Evolutionary conservation across 179 eudicot species (phyloP), one percentile per base, ranked within the genome.

Genomic region (Actinidia chinensis): DNA sequence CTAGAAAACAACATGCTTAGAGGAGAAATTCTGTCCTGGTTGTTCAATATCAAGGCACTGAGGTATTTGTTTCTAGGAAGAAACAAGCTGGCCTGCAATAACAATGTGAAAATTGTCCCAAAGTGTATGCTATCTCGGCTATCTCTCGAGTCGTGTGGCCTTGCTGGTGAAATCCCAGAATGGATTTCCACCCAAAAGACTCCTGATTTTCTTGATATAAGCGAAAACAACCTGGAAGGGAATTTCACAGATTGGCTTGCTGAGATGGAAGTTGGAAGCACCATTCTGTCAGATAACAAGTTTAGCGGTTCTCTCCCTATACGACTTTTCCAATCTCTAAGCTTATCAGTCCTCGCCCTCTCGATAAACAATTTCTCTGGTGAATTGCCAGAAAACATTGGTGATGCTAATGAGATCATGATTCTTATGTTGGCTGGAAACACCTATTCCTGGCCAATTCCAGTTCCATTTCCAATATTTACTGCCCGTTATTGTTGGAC

Each of bases 331-430:
- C 72, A 77, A 65, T 88, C 91, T 46, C 60, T 68, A 33, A 88
- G 85, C 69, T 72, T 90, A 67, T 82, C 90, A 1, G 77, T 90
- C 25, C 51, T 90, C 42, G 83, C 83, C 28, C 80, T 90, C 8
- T 85, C 89, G 3, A 63, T 91, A 52, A 90, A 88, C 85, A 84
- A 84, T 46, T 88, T 90, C 78, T 85, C 88, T 7, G 93, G 93
- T 12, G 82, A 82, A 61, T 66, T 90, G 77, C 93, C 93, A 0
- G 50, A 84, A 59, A 90, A 80, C 58, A 84, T 88, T 1, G 93
- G 91, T 42, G 84, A 85, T 12, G 87, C 90, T 59, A 85, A 22
- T 11, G 78, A 25, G 52, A 80, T 84, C 40, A 85, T 90, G 89
- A 79, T 90, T 10, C 86, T 90, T 58, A 86, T 90, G 86, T 1